These are phyloP conservation scores for Parmelia sp. DNA, from an alignment of 495 filamentous ascomycete genomes.

Conservation along the genomic window DNA sequence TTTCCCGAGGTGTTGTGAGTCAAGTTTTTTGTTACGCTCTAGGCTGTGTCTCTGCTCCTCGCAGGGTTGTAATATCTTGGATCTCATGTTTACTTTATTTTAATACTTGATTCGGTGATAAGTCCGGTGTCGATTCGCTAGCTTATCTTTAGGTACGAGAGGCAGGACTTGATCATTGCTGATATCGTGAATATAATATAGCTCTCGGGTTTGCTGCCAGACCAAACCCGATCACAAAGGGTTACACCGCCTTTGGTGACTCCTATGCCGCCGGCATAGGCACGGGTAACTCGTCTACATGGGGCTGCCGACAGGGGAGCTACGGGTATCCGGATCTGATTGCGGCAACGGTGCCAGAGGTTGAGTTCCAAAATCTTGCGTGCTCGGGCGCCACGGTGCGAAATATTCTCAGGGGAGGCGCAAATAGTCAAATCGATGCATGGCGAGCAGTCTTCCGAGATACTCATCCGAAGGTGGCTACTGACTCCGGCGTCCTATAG, in stretches of 20 bases:
- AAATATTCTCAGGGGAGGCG: neutral
- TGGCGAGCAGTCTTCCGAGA: neutral
- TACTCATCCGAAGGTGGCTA: neutral
- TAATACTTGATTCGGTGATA: neutral
- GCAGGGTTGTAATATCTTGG: neutral
- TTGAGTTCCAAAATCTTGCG: neutral
- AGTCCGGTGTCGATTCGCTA: neutral
- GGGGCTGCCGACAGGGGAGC: neutral
- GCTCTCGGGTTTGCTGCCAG: neutral
- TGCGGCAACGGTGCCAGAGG: neutral
- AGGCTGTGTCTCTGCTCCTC: neutral
- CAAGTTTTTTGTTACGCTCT: neutral
- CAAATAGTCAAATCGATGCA: neutral
- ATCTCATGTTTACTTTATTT: neutral
- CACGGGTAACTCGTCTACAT: neutral
- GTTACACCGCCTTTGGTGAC: conserved; percentile 1
- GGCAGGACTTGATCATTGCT: neutral
- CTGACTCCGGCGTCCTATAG: neutral
- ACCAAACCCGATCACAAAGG: neutral
- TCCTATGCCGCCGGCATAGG: conserved; percentile 1
- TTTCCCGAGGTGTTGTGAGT: neutral
- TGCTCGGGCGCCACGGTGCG: neutral
- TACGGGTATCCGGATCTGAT: neutral
- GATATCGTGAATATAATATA: neutral
- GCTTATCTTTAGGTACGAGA: neutral